These are phyloP conservation scores for Plectosphaerella plurivora DNA, from an alignment of 2,329 filamentous ascomycete species.

Conservation along the genomic window DNA sequence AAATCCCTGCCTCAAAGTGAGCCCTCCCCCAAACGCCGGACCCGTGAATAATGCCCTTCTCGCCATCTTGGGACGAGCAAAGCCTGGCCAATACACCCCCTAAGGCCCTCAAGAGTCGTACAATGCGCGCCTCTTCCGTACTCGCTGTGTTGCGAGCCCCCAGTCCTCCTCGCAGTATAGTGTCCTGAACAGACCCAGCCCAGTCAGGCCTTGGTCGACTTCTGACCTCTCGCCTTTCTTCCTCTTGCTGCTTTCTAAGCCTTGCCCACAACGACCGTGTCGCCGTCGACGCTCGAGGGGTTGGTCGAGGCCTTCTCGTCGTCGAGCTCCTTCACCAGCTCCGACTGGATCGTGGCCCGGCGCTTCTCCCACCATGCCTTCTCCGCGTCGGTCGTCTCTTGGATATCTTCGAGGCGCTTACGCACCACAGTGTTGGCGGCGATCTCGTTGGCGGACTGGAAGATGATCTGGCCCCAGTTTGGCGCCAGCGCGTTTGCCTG, in stretches of 20 bases:
- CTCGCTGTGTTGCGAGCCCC: too few relatives aligned
- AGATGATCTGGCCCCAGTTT: constrained; percentile 91
- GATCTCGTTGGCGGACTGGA: constrained; percentile 97
- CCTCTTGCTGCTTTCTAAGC: background rate
- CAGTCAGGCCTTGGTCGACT: background rate
- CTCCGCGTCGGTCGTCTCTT: constrained; percentile 66
- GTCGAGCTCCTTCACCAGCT: constrained; percentile 83
- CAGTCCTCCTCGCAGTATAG: too few relatives aligned
- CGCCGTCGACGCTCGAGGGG: constrained; percentile 63
- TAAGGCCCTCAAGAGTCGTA: too few relatives aligned
- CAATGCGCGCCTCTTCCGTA: too few relatives aligned
- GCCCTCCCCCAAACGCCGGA: background rate
- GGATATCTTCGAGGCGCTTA: constrained; percentile 69
- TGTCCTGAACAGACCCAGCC: too few relatives aligned
- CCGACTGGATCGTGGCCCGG: constrained; percentile 65
- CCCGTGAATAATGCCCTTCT: background rate
- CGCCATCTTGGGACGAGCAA: background rate
- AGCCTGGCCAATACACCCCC: too few relatives aligned
- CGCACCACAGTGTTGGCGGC: constrained; percentile 77
- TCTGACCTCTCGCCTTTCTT: constrained; percentile 62
- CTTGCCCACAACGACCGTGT: constrained; percentile 71
- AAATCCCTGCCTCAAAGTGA: too few relatives aligned
- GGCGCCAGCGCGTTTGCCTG: constrained; percentile 87
- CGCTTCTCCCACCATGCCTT: constrained; percentile 92
- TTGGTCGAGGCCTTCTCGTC: constrained; percentile 43